Evolutionary conservation across 345 rosid species (phyloP).

Genomic region (Salix dunnii): DNA sequence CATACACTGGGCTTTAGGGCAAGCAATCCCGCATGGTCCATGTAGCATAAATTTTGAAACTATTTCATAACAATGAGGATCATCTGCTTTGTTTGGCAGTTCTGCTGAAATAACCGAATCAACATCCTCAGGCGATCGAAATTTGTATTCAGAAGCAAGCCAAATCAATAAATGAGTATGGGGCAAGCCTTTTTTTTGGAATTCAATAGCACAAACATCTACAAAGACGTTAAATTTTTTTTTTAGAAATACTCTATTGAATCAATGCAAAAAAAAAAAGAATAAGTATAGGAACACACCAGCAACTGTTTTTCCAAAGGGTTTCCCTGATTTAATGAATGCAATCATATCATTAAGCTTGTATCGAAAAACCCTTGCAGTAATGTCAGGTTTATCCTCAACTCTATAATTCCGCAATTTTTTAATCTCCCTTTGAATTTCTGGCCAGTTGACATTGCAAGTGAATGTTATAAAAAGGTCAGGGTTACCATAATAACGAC

Average conservation of each 20-base stretch:
- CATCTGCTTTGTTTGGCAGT: background rate
- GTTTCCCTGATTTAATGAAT: background rate
- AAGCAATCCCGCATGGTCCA: background rate
- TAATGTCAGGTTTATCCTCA: background rate
- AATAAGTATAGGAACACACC: background rate
- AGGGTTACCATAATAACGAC: too few species aligned
- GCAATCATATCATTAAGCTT: background rate
- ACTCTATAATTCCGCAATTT: too few species aligned
- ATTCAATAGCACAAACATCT: background rate
- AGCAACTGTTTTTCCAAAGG: background rate
- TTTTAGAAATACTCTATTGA: too few species aligned
- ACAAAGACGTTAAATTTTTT: accelerated
- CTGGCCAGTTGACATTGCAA: too few species aligned
- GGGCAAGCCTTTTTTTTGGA: background rate
- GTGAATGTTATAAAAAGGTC: too few species aligned
- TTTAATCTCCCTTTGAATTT: too few species aligned
- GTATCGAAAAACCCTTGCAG: background rate
- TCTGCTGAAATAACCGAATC: background rate
- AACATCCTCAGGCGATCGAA: background rate
- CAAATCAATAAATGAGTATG: background rate
- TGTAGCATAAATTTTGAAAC: background rate
- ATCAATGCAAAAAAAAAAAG: background rate
- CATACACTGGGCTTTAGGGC: background rate
- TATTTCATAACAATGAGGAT: background rate
- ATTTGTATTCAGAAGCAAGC: background rate